A percentile compares a stretch with the other conserved stretches of the same genome.
Evolutionary conservation across 2,329 filamentous ascomycete genomes (phyloP).

Genomic region (Trichoderma oligosporum): DNA sequence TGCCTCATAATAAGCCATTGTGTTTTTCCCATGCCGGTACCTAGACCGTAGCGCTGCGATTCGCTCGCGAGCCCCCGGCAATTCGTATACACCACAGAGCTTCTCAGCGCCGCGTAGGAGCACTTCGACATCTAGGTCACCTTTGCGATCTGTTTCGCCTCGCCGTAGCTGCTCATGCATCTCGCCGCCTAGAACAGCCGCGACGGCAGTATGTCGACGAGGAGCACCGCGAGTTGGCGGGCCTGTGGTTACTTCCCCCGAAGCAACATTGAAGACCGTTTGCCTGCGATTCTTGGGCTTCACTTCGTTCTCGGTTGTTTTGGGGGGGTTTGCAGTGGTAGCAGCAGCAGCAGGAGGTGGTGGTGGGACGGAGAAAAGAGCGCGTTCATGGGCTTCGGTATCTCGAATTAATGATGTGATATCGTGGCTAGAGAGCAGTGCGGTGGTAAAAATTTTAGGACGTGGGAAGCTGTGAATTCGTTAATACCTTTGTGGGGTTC

Average conservation of each 20-base stretch:
- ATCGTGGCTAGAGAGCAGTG: constrained; percentile 80
- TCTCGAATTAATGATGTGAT: constrained; percentile 94
- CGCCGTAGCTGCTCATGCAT: constrained; percentile 74
- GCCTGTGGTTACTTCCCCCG: constrained; percentile 58
- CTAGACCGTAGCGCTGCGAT: constrained; percentile 70
- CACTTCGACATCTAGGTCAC: constrained; percentile 81
- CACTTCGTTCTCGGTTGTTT: background rate
- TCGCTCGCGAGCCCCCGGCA: constrained; percentile 72
- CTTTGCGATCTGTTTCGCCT: constrained; percentile 49
- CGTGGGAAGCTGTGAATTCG: constrained; percentile 66
- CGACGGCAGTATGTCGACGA: constrained; percentile 76
- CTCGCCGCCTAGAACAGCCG: constrained; percentile 81
- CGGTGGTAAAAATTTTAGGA: constrained; percentile 94
- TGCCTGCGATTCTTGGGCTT: constrained; percentile 45
- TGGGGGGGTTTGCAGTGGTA: constrained; percentile 29
- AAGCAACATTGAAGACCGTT: constrained; percentile 64
- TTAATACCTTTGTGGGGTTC: background rate
- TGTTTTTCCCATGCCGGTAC: constrained; percentile 66
- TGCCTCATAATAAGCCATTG: constrained; percentile 74
- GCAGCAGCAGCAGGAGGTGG: constrained; percentile 47
- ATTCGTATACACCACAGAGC: constrained; percentile 80
- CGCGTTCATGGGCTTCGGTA: constrained; percentile 89
- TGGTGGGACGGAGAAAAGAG: constrained; percentile 86
- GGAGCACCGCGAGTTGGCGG: constrained; percentile 47
- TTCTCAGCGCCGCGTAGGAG: constrained; percentile 84